Evolutionary conservation across 176 grass and related monocot genomes (phyloP), one percentile per base, ranked within the genome.

Genomic region (Typha latifolia): DNA sequence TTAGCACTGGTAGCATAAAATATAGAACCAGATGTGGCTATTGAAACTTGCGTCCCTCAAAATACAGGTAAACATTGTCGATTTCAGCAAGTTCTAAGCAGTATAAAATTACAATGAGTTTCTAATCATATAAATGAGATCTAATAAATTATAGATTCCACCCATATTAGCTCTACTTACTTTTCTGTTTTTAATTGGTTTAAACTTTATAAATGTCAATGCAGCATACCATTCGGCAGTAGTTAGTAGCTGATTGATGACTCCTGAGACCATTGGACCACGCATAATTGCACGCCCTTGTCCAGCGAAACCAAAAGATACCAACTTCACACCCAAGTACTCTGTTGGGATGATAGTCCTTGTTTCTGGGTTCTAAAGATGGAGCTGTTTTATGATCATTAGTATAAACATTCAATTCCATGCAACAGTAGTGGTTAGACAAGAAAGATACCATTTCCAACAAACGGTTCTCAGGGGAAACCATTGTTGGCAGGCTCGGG

Each of bases 211-310:
- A 29, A 29, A 21, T 59, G 16, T 6, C 16, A 32, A 37, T 20
- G 29, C 70, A 32, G 63, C 84, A 72, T 96, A 96, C 92, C 93
- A 97, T 5, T 97, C 88, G 32, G 88, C 80, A 26, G 88, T 92
- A 47, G 93, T 97, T 23, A 97, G 78, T 74, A 97, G 63, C 63
- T 97, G 93, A 82, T 91, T 89, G 66, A 97, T 89, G 63, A 97
- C 93, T 52, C 88, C 93, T 64, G 93, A 97, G 67, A 97, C 88
- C 93, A 97, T 97, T 66, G 93, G 93, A 81, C 93, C 93, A 37
- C 88, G 72, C 88, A 97, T 97, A 73, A 97, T 92, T 4, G 93
- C 88, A 56, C 88, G 84, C 67, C 93, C 93, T 91, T 97, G 93
- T 59, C 93, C 93, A 67, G 93, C 85, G 79, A 97, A 97, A 32